phyloP scores from a whole-genome alignment of 225 moss, liverwort and hornwort genomes.

The Thuidium tamariscinum region DNA sequence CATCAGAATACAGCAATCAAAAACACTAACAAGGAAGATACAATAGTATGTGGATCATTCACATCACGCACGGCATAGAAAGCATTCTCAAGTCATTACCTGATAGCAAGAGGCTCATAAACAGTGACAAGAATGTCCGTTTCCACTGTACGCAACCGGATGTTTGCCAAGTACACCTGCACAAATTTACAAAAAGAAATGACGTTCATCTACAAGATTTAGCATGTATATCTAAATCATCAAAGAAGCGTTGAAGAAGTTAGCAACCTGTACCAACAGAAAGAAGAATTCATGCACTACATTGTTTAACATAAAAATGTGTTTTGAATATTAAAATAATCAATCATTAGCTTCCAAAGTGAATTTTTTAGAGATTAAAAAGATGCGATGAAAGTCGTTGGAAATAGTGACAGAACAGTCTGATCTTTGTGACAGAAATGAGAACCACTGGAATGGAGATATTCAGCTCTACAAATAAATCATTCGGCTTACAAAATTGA shows the following conservation, averaged over 20 bases:
- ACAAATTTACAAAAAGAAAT: background rate
- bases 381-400: background rate
- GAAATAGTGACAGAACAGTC: background rate
- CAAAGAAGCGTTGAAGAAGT: background rate
- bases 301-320: background rate
- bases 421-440: background rate
- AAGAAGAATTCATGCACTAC: background rate
- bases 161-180: constrained; percentile 64
- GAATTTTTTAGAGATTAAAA: background rate
- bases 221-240: background rate
- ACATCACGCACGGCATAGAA: background rate
- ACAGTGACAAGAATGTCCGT: constrained; percentile 66
- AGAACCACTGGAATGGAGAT: background rate
- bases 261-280: no score
- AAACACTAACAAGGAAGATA: background rate
- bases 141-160: constrained; percentile 55
- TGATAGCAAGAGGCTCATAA: constrained; percentile 65
- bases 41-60: background rate
- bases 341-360: background rate
- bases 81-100: constrained; percentile 7
- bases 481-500: background rate
- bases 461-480: background rate
- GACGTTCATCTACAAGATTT: background rate
- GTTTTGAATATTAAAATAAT: background rate
- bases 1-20: background rate